Base-by-base conservation (phyloP, 225 moss, liverwort and hornwort species). In the Physcomitrellopsis africana region DNA sequence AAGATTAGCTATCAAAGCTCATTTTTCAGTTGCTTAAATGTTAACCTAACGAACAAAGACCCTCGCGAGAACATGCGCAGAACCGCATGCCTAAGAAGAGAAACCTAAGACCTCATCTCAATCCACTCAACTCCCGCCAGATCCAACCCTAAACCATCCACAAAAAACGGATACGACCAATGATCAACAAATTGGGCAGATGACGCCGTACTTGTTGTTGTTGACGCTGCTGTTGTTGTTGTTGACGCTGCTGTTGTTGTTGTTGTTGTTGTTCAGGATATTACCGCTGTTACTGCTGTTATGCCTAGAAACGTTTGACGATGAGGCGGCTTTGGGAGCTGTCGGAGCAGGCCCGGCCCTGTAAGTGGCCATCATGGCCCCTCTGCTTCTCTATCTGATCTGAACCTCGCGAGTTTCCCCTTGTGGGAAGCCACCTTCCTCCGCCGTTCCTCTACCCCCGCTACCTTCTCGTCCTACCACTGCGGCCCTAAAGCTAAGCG, bases 321-420 rank as follows among this genome's bases (percentile, higher is more conserved):
- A 67, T 16, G 67, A 32, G 32, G 20, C n/a, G 8, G 32, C 14
- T 64, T 48, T 68, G 45, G 45, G 59, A 48, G 67, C 58, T 41
- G 76, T 59, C 32, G 59, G 59, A 68, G 57, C 67, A 47, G 59
- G 67, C 57, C 76, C 67, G 59, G 55, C 76, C 76, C 76, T 67
- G 27, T 67, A 60, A 48, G 76, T 19, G 67, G 76, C 76, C 76
- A 76, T 76, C 51, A 58, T 29, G 44, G 74, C 20, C 51, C 65
- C 55, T 44, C 65, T 46, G n/a, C 27, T 27, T 26, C 37, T 32
- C 51, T 10, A 19, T 57, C 18, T 53, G 53, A 43, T 22, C 59
- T 58, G 23, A 62, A 49, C 49, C 62, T 73, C 29, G 62, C 17
- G 14, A 53, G 17, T n/a, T n/a, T 37, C 13, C 61, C 73, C 62